Evolutionary conservation across 2,329 filamentous ascomycete genomes (phyloP), one percentile per base, ranked within the genome.

Genomic region (Trichoderma citrinoviride): DNA sequence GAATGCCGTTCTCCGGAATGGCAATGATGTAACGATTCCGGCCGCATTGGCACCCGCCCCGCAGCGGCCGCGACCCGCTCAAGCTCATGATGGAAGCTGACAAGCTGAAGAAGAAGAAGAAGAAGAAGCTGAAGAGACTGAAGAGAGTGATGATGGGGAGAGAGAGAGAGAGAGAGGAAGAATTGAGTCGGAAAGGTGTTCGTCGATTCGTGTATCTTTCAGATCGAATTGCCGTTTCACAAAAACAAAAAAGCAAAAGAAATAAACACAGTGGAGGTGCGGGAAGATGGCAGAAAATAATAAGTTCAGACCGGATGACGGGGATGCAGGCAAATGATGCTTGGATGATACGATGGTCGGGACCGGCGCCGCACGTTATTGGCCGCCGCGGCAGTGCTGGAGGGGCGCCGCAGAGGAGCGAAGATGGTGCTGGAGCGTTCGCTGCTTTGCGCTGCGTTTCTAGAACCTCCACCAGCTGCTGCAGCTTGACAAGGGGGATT

Each of bases 1-100:
- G 79, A 44, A 79, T 77, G 46, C 84, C 80, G 70, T 82, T 77
- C 21, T 81, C 75, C 1, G 92, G 92, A 25, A 94, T 82, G 52
- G 85, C 78, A 70, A 97, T 87, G 65, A 87, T 82, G 78, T 96
- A 97, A 73, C 88, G 84, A 73, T 95, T 96, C 67, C 93, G 87
- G 65, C 93, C 92, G 76, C 93, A 97, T 61, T 90, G 88, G 80
- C 93, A 97, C 68, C 88, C 86, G 71, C 93, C 93, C 68, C 85
- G 87, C 65, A 96, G 83, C 44, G 83, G 83, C 67, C 84, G 79
- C 65, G 77, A 73, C 57, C 77, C 74, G 72, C 74, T 81, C 83
- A 85, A 85, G 63, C 74, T 81, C 83, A 85, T 85, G 63, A 68
- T 77, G 53, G 33, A 19, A 10, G 17, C 19, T 58, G 27, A 53